These are phyloP conservation scores for Dothideomycetes sp. DNA, from an alignment of 2,329 filamentous ascomycete genomes.

Conservation along the genomic window DNA sequence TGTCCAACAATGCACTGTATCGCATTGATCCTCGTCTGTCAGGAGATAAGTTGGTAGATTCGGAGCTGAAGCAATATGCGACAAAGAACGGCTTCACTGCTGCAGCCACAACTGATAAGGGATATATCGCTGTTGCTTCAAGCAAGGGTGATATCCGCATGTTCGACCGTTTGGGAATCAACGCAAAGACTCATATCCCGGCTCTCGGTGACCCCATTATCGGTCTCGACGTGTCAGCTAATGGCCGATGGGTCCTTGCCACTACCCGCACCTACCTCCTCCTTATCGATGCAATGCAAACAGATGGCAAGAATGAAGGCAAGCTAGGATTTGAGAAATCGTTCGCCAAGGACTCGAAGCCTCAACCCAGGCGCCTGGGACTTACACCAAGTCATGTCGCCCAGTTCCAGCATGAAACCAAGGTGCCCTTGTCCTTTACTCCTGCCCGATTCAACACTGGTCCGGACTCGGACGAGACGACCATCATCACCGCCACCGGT, in stretches of 20 bases:
- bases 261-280: conserved; percentile 92
- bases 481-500: conserved; percentile 91
- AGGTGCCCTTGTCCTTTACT: conserved; percentile 76
- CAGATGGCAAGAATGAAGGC: conserved; percentile 89
- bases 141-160: conserved; percentile 97
- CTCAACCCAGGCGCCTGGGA: conserved; percentile 80
- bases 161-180: conserved; percentile 92
- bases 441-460: conserved; percentile 91
- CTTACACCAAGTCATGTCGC: conserved; percentile 88
- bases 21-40: conserved; percentile 83
- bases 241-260: conserved; percentile 89
- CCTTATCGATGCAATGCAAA: conserved; percentile 83
- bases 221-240: conserved; percentile 87
- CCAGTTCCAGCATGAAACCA: conserved; percentile 95
- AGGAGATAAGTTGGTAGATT: conserved; percentile 86
- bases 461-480: conserved; percentile 67
- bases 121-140: conserved; percentile 91
- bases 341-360: conserved; percentile 87
- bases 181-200: conserved; percentile 93
- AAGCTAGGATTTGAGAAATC: conserved; percentile 95
- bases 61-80: conserved; percentile 87
- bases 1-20: conserved; percentile 87
- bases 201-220: conserved; percentile 92
- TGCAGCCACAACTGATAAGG: conserved; percentile 88
- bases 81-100: conserved; percentile 98